Evolutionary conservation across 495 filamentous ascomycete species (phyloP).

Genomic region (Hyphodiscus hymeniophilus): DNA sequence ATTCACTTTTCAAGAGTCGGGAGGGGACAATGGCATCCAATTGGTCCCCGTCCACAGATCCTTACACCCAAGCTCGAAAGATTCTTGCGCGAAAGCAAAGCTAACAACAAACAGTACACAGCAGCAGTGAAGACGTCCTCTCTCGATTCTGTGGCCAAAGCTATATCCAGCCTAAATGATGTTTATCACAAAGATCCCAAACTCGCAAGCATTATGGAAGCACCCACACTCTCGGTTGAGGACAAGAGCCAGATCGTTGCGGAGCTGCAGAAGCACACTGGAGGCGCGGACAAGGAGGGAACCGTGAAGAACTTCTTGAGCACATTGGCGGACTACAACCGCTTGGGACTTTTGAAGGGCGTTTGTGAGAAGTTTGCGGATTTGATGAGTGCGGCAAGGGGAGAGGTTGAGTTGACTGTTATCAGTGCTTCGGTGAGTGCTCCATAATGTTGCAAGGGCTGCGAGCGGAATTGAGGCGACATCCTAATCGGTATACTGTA

Average conservation of each 20-base stretch:
- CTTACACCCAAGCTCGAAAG: background rate
- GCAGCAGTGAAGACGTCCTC: constrained; percentile 78
- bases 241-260: constrained; percentile 80
- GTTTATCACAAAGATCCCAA: constrained; percentile 74
- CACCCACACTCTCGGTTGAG: constrained; percentile 64
- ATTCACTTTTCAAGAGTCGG: background rate
- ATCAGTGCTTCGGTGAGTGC: constrained; percentile 82
- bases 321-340: constrained; percentile 92
- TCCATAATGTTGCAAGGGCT: background rate
- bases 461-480: background rate
- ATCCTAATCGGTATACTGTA: constrained; percentile 25
- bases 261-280: constrained; percentile 75
- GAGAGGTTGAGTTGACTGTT: constrained; percentile 87
- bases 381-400: constrained; percentile 81
- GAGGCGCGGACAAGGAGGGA: constrained; percentile 59
- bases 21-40: background rate
- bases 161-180: constrained; percentile 59
- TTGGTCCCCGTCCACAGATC: background rate
- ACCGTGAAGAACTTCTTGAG: constrained; percentile 89
- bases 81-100: background rate
- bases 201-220: constrained; percentile 62
- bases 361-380: constrained; percentile 80
- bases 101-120: constrained; percentile 62
- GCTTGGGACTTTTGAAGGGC: constrained; percentile 69
- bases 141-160: constrained; percentile 74